Evolutionary conservation across 2,329 filamentous ascomycete genomes (phyloP).

Genomic region (Penicillium sp.): DNA sequence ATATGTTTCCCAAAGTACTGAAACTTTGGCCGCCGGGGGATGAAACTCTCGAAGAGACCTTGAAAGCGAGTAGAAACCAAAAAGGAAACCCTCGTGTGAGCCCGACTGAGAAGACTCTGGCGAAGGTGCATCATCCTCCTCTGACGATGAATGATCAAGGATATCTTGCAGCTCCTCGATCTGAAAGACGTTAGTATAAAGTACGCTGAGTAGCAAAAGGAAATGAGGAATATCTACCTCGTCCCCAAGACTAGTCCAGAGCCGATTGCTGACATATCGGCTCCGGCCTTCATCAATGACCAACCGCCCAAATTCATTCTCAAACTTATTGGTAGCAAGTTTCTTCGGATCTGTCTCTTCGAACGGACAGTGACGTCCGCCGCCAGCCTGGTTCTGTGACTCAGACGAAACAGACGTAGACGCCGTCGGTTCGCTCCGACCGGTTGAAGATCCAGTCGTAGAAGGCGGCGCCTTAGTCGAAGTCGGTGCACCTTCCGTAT

Average conservation of each 20-base stretch:
- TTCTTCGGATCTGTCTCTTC: slow-evolving; percentile 24
- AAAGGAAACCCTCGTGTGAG: slow-evolving; percentile 58
- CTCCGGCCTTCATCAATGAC: slow-evolving; percentile 59
- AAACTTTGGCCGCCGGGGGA: slow-evolving; percentile 50
- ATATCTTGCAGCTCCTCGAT: slow-evolving; percentile 62
- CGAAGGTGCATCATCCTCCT: slow-evolving; percentile 53
- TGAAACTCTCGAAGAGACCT: slow-evolving; percentile 57
- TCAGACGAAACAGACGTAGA: background rate
- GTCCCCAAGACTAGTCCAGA: slow-evolving; percentile 60
- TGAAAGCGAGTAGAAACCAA: slow-evolving; percentile 57
- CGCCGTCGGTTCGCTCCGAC: background rate
- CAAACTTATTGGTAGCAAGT: slow-evolving; percentile 16
- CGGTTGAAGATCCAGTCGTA: slow-evolving; percentile 7
- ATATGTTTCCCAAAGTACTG: slow-evolving; percentile 56
- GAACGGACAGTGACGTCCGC: slow-evolving; percentile 14
- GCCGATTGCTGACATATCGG: slow-evolving; percentile 60
- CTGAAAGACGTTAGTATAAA: slow-evolving; percentile 28
- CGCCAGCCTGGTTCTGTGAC: background rate
- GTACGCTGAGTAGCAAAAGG: background rate
- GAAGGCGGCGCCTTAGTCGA: slow-evolving; percentile 9
- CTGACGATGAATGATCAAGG: slow-evolving; percentile 55
- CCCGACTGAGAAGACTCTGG: slow-evolving; percentile 41
- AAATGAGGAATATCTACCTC: slow-evolving; percentile 42
- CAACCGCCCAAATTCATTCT: slow-evolving; percentile 52
- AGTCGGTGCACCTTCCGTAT: slow-evolving; percentile 9